A percentile compares a stretch with the other conserved stretches of the same genome.
Conservation (phyloP, 2,329 filamentous ascomycete genomes). For the Cercospora berteroae region DNA sequence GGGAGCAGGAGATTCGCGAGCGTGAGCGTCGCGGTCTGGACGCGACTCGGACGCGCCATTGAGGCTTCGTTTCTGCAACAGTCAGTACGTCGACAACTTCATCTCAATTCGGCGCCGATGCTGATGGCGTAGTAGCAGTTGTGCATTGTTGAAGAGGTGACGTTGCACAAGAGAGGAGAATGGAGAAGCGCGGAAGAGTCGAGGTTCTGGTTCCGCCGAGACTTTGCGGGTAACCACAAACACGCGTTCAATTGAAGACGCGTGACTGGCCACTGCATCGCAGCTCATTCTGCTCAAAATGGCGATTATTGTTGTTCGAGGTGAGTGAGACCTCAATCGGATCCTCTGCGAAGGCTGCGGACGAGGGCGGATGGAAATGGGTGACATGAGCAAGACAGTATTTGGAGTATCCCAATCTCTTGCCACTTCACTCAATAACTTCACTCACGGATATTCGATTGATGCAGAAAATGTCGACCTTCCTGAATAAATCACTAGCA, state of each 20-base stretch:
- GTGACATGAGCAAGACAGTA: not conserved
- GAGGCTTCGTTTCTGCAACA: not conserved
- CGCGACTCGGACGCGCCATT: conserved; percentile 25
- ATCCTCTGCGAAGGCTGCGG: not conserved
- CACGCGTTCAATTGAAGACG: not conserved
- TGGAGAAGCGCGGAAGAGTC: not conserved
- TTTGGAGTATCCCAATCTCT: not conserved
- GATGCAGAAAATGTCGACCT: not conserved
- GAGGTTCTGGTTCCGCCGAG: not conserved
- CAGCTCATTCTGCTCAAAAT: not conserved
- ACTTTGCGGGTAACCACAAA: not conserved
- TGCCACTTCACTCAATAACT: not conserved
- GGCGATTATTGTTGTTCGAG: not conserved
- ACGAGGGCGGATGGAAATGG: not conserved
- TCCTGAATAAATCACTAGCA: not conserved
- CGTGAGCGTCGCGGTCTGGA: conserved; percentile 47
- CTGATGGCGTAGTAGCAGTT: not conserved
- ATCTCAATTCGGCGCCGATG: not conserved
- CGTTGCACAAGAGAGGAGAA: not conserved
- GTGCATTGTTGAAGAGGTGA: not conserved
- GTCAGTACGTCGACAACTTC: not conserved
- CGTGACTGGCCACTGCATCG: not conserved
- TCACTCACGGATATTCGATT: not conserved
- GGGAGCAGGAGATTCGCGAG: conserved; percentile 76
- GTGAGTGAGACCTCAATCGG: not conserved